phyloP scores from a whole-genome alignment of 2,329 filamentous ascomycete genomes.

The Hypoxylon sp. region DNA sequence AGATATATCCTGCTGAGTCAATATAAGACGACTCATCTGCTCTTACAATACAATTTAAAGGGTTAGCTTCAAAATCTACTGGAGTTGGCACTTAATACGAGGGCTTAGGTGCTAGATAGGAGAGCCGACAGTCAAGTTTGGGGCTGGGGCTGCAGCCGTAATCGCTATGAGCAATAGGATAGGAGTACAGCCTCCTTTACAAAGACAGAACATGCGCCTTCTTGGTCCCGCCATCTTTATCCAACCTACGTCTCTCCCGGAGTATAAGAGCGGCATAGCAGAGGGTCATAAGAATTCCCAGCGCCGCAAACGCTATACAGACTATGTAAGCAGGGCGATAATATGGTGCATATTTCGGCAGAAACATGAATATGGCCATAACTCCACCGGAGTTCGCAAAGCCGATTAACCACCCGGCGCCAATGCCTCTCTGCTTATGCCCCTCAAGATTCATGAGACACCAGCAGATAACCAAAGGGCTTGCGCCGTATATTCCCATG shows the following conservation, averaged over 20 bases:
- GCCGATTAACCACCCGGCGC: conserved; percentile 56
- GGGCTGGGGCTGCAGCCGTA: not conserved
- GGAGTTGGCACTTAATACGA: not conserved
- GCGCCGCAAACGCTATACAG: conserved; percentile 6
- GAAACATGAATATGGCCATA: conserved; percentile 55
- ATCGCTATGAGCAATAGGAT: not conserved
- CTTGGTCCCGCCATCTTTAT: not conserved
- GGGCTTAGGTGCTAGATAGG: no score
- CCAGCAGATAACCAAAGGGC: conserved; percentile 21
- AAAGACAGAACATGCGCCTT: not conserved
- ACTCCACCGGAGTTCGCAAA: conserved; percentile 56
- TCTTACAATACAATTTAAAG: not conserved
- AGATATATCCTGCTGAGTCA: not conserved
- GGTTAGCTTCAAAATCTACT: not conserved
- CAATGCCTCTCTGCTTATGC: conserved; percentile 54
- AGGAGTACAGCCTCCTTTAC: not conserved
- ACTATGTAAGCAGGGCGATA: conserved; percentile 26
- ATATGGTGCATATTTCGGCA: conserved; percentile 20
- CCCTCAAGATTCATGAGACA: conserved; percentile 23
- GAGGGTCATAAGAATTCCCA: not conserved
- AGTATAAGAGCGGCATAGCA: not conserved
- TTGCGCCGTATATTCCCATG: conserved; percentile 25
- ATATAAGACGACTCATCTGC: not conserved
- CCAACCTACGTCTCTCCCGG: not conserved
- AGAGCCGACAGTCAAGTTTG: not conserved